These are phyloP conservation scores for Clonostachys rosea DNA, from an alignment of 2,329 filamentous ascomycete species.

Conservation along the genomic window DNA sequence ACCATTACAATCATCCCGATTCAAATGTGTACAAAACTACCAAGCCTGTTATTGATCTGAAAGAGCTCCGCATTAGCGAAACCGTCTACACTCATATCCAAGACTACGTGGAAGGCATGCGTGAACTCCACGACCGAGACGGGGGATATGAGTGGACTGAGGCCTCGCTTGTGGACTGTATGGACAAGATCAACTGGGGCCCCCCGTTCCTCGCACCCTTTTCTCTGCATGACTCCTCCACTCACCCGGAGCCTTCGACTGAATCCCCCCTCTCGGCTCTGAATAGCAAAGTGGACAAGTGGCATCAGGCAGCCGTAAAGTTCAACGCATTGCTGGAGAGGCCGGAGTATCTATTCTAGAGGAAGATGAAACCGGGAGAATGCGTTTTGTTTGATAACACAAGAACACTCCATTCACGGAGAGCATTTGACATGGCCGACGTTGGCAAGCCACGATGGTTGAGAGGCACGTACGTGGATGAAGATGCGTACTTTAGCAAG, in stretches of 20 bases:
- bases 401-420: conserved; percentile 1
- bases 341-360: conserved; percentile 1
- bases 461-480: conserved; percentile 2
- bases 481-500: conserved; percentile 1
- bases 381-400: conserved; percentile 4
- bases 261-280: not conserved
- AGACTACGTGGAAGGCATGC: not conserved
- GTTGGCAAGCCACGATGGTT: conserved; percentile 3
- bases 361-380: conserved; percentile 2
- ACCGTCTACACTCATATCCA: not conserved
- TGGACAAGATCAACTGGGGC: conserved; percentile 3
- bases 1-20: conserved; percentile 2
- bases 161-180: not conserved
- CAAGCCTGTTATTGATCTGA: conserved; percentile 3
- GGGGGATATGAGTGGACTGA: not conserved
- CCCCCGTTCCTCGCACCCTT: conserved; percentile 2
- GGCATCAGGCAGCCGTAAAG: conserved; percentile 2
- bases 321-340: conserved; percentile 2
- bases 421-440: not conserved
- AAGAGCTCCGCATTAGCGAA: not conserved
- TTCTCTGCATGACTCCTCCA: not conserved
- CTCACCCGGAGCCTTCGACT: not conserved
- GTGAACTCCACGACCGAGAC: too few species aligned
- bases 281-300: conserved; percentile 1
- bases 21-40: conserved; percentile 1